A percentile compares a stretch with the other conserved stretches of the same genome.
Evolutionary conservation across 2,329 filamentous ascomycete genomes (phyloP).

Genomic region (Xenosphaeropsis pyriputrescens): DNA sequence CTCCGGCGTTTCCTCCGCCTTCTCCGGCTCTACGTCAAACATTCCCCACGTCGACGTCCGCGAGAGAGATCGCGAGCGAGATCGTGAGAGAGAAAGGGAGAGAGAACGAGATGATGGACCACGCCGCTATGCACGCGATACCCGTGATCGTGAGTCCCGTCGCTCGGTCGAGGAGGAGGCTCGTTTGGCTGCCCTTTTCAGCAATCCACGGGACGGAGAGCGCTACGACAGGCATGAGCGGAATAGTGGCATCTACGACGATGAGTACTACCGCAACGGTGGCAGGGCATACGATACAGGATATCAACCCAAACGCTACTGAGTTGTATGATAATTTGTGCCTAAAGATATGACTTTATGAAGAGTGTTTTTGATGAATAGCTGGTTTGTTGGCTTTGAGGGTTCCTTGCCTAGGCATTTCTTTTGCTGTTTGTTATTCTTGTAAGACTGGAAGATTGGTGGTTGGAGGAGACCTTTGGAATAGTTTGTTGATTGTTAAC

Average conservation of each 20-base stretch:
- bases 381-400: too few species aligned
- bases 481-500: too few species aligned
- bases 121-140: background rate
- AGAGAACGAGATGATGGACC: background rate
- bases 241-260: background rate
- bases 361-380: too few species aligned
- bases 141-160: background rate
- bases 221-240: background rate
- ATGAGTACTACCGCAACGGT: constrained; percentile 1
- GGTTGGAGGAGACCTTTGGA: too few species aligned
- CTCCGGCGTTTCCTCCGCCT: background rate
- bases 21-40: background rate
- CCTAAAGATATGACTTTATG: too few species aligned
- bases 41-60: background rate
- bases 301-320: too few species aligned
- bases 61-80: background rate
- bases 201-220: constrained; percentile 1
- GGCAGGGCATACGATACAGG: background rate
- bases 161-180: background rate
- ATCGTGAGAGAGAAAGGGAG: background rate
- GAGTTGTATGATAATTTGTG: too few species aligned
- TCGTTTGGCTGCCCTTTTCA: background rate
- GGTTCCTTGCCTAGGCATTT: too few species aligned
- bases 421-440: too few species aligned
- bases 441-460: too few species aligned